phyloP scores from a whole-genome alignment of 2,329 filamentous ascomycete genomes.

The Juglanconis oblonga region DNA sequence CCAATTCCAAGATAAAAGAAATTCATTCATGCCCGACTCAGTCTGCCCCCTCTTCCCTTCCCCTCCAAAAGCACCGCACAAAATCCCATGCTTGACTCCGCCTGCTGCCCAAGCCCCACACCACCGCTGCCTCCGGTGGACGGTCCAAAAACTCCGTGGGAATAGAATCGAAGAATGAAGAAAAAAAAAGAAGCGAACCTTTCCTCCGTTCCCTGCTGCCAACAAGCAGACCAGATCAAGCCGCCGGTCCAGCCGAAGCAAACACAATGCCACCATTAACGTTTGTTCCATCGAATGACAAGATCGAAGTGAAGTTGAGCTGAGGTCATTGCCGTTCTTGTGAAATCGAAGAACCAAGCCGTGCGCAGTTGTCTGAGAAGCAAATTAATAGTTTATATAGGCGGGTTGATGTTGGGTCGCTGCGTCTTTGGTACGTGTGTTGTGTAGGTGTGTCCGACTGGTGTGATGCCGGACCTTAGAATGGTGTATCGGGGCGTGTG shows the following conservation, averaged over 20 bases:
- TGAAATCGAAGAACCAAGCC: background rate
- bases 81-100: background rate
- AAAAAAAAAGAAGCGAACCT: background rate
- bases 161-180: background rate
- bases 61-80: background rate
- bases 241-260: conserved; percentile 20
- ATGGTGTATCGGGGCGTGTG: no score
- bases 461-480: no score
- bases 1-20: conserved; percentile 7
- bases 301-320: conserved; percentile 9
- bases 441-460: no score
- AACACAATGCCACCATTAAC: conserved; percentile 13
- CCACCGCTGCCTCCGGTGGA: no score
- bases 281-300: conserved; percentile 9
- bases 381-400: background rate
- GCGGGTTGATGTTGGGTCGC: no score
- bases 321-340: background rate
- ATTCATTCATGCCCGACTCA: background rate
- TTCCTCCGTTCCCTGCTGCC: background rate
- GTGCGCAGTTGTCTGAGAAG: background rate
- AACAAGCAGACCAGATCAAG: conserved; percentile 10
- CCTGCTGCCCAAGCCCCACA: background rate
- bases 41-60: background rate
- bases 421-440: no score
- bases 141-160: background rate